Evolutionary conservation across 176 grass and related monocot genomes (phyloP), one percentile per base, ranked within the genome.

Genomic region (Eleusine coracana): DNA sequence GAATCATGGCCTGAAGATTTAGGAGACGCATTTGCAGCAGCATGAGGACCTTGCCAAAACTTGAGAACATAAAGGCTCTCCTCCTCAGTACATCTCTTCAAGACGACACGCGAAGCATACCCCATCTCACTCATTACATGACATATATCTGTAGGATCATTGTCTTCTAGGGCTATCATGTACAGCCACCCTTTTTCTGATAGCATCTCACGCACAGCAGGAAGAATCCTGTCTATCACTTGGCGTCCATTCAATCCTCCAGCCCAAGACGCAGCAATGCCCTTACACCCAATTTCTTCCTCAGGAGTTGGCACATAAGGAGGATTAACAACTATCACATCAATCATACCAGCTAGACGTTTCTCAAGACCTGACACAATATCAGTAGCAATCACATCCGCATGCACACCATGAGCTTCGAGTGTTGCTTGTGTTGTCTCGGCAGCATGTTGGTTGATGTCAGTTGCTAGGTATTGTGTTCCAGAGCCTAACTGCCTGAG

Each of bases 1-100:
- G 82, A 94, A 46, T 87, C 87, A 0, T 87, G 36, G 21, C 85
- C 48, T 3, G 87, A 64, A 25, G 87, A 86, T 86, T 56, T 82
- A 16, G 75, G 81, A 60, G 81, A 66, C 0, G 64, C 77, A 62
- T 73, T 73, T 73, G 65, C 5, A 13, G 9, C 42, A 76, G 29
- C 25, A 39, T 59, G 40, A 20, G 75, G 69, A 2, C 92, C 88
- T 31, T 78, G 83, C 96, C 96, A 95, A 83, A 98, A 98, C 80
- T 96, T 98, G 15, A 98, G 89, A 67, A 98, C 91, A 90, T 86
- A 94, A 11, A 93, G 90, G 74, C 91, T 96, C 76, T 98, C 96
- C 82, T 98, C 96, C 58, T 98, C 96, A 7, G 93, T 96, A 7
- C 93, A 98, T 79, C 96, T 93, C 84, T 98, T 94, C 73, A 98